Evolutionary conservation across 352 stramenopile species (phyloP).

Genomic region (Phytophthora melonis): DNA sequence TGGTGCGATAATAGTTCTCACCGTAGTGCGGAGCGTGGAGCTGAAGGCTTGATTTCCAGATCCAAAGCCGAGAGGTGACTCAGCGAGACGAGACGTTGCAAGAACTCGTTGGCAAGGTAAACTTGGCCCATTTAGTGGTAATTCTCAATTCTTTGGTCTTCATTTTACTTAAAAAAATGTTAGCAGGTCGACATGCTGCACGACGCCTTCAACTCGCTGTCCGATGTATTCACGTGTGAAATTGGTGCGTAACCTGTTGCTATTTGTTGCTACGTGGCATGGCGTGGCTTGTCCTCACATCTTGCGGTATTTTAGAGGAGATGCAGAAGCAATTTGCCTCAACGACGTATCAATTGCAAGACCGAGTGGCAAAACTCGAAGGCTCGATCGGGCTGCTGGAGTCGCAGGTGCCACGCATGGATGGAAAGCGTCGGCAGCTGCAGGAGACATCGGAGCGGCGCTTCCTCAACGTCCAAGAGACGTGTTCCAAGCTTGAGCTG

Average conservation of each 20-base stretch:
- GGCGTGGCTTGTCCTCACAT: not conserved
- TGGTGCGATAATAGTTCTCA: too few relatives aligned
- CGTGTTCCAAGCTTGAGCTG: conserved; percentile 59
- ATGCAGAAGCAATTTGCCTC: conserved; percentile 39
- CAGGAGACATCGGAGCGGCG: conserved; percentile 50
- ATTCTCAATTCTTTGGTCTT: not conserved
- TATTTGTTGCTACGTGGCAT: not conserved
- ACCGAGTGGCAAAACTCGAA: conserved; percentile 48
- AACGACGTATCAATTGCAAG: conserved; percentile 36
- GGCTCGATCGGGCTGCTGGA: conserved; percentile 43
- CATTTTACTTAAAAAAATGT: not conserved
- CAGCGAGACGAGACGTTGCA: conserved; percentile 62
- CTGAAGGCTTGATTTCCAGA: conserved; percentile 31
- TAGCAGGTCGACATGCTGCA: conserved; percentile 55
- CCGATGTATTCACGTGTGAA: conserved; percentile 65
- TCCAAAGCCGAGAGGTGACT: conserved; percentile 51
- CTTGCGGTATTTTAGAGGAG: conserved; percentile 30
- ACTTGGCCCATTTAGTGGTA: too few relatives aligned
- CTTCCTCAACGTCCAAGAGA: conserved; percentile 55
- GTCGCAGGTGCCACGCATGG: conserved; percentile 40
- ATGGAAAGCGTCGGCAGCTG: conserved; percentile 52
- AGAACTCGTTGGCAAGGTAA: conserved; percentile 50
- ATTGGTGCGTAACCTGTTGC: conserved; percentile 39
- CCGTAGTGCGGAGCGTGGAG: too few relatives aligned
- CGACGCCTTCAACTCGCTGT: conserved; percentile 66